Base-by-base conservation (phyloP, 2,329 filamentous ascomycete species). In the Aspergillus glaucus region DNA sequence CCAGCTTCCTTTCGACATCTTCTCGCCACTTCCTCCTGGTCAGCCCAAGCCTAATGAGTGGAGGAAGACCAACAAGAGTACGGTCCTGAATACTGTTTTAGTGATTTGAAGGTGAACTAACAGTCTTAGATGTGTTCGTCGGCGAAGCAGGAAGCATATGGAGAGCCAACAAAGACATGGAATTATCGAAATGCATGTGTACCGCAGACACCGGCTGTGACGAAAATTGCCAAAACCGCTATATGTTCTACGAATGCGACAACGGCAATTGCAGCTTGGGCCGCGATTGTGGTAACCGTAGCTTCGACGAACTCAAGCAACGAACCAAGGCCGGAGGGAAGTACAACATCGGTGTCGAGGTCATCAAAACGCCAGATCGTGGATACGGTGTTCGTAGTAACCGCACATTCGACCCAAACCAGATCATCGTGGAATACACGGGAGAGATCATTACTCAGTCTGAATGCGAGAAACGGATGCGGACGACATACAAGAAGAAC, bases 341-440 rank as follows among this genome's bases (percentile, higher is more conserved):
- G 57, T 98, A 88, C 64, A 86, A 93, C 58, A 85, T 95, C 51
- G 93, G 93, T 43, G 91, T 98, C 7, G 93, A 98, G 67, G 91
- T 97, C 37, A 83, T 95, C 70, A 91, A 95, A 73, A 97, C 93
- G 1, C 72, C 76, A 17, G 87, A 95, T 69, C 84, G 91, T 50
- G 93, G 93, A 24, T 91, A 92, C 65, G 93, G 93, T 46, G 89
- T 98, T 44, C 86, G 93, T 52, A 88, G 87, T 64, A 95, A 92
- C 70, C 84, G 93, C 43, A 86, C 84, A 52, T 98, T 97, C 66
- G 78, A 85, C 49, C 82, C 91, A 1, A 84, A 92, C 61, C 90
- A 97, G 72, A 95, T 98, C 65, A 97, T 98, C 63, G 92, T 97
- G 73, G 93, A 98, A 64, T 98, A 98, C 64, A 92, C 91, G 0